Conservation (phyloP, 441 rosid species). For the Brassica balearica region DNA sequence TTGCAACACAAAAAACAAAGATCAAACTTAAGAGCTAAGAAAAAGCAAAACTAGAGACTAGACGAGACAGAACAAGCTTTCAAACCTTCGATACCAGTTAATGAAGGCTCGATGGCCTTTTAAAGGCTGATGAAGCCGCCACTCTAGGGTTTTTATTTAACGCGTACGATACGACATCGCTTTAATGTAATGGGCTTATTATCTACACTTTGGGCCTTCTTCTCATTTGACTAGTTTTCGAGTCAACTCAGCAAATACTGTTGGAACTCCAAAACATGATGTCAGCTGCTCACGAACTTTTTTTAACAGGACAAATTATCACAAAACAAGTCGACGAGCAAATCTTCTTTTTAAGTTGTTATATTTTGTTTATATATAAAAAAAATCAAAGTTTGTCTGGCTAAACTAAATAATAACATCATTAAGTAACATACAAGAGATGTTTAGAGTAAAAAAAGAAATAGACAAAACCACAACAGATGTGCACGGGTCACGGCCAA, state of each 20-base stretch:
- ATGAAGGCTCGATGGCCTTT: background rate
- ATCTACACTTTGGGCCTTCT: conserved; percentile 15
- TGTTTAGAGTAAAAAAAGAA: background rate
- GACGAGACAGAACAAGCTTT: background rate
- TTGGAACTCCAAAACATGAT: background rate
- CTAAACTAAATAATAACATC: too few species aligned
- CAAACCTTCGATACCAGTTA: background rate
- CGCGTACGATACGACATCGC: background rate
- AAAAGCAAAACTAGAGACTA: too few species aligned
- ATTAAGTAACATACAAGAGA: too few species aligned
- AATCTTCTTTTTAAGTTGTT: background rate
- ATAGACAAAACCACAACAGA: background rate
- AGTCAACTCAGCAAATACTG: background rate
- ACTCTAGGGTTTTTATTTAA: conserved; percentile 23
- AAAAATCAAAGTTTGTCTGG: too few species aligned
- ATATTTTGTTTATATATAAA: background rate
- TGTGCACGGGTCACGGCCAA: too few species aligned
- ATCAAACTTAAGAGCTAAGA: background rate
- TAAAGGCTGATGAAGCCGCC: background rate
- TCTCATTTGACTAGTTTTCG: background rate
- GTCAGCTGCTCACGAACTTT: background rate
- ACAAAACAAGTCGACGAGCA: background rate
- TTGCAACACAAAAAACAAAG: background rate
- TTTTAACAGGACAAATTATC: background rate
- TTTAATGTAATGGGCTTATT: background rate